Conservation (phyloP, 306 rosid species). For the Sphenostylis stenocarpa region DNA sequence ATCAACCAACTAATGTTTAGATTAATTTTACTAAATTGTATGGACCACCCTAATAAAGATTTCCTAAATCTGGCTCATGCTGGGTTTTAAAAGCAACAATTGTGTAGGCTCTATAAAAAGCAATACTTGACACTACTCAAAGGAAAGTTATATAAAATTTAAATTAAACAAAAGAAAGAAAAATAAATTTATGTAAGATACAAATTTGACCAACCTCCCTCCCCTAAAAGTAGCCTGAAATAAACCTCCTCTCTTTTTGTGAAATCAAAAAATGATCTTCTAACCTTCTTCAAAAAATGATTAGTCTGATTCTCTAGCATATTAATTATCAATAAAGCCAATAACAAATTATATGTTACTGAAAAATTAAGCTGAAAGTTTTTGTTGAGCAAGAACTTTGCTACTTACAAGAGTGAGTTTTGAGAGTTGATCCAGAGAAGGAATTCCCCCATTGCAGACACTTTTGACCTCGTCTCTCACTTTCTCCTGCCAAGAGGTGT, state of each 20-base stretch:
- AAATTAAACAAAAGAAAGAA: neutral
- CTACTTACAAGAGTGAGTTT: conserved; percentile 64
- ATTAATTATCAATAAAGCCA: no score
- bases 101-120: conserved; percentile 6
- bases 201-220: conserved; percentile 10
- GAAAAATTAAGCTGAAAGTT: no score
- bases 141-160: neutral
- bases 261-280: neutral
- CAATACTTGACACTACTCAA: conserved; percentile 5
- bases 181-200: neutral
- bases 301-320: no score
- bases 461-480: conserved; percentile 64
- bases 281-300: neutral
- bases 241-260: neutral
- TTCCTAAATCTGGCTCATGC: conserved; percentile 20
- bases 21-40: neutral
- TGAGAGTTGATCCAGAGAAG: conserved; percentile 70
- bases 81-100: neutral
- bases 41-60: conserved; percentile 16
- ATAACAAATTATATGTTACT: no score
- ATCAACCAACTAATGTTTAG: neutral
- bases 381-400: neutral
- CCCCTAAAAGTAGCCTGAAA: neutral
- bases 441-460: conserved; percentile 58
- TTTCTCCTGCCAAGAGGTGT: conserved; percentile 75